Base-by-base conservation (phyloP, 2,329 filamentous ascomycete species). In the Colletotrichum nymphaeae region DNA sequence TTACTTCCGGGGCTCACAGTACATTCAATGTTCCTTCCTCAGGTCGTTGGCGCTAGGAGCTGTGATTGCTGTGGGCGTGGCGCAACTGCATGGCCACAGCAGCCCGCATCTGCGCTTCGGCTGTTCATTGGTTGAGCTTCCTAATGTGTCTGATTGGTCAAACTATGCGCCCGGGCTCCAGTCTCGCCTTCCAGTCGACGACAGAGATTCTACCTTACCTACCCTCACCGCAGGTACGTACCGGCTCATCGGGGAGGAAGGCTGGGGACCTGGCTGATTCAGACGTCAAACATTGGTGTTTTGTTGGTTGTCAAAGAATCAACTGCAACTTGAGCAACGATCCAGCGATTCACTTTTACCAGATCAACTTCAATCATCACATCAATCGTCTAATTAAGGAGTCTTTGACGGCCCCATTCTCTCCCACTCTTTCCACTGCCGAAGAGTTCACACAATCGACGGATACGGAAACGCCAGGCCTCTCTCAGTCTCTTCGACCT, bases 1-100 rank as follows among this genome's bases (percentile, higher is more conserved):
- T 65, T 64, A 37, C 58, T 58, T 63, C 58, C 12, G 32, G 63
- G 64, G 69, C n/a, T 46, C 16, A 58, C 35, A 56, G 30, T 65
- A 32, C 46, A 30, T 32, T 46, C 5, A 42, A 42, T 42, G 37
- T 42, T 42, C 37, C 37, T 42, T 42, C 37, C 37, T 42, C 32
- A 35, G 32, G 52, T 30, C 22, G 56, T 56, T 71, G 46, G 69
- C 56, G 69, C 26, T 46, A 24, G 64, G 57, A 63, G 37, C 63
- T 65, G 49, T 35, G 60, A 26, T 53, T 24, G 37, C 14, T 42
- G 26, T 42, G 53, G 37, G 14, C 8, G 35, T 65, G 63, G 67
- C 53, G 63, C 35, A 69, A 69, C 26, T 64, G 52, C 30, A 52
- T 57, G 60, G 30, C 30, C 52, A 59, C 42, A 62, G 7, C 24